Base-by-base conservation (phyloP, 805 yeast species). In the Candida gorgasii region DNA sequence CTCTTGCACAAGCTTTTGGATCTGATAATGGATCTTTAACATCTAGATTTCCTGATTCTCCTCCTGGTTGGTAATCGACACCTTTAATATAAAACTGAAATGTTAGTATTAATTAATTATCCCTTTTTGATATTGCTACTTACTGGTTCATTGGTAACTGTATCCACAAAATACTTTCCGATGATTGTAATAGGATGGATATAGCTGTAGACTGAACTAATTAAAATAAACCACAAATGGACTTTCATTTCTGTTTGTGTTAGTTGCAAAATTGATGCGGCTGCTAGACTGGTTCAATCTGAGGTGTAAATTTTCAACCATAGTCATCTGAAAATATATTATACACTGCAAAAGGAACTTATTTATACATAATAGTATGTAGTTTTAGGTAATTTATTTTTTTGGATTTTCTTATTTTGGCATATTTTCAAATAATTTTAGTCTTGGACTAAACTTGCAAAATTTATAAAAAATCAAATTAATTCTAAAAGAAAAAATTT, bases 1-100 rank as follows among this genome's bases (percentile, higher is more conserved):
- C 98, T 51, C 97, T 76, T 4, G 90, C 84, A 67, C 98, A 92
- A 14, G 63, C 55, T 9, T 74, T 65, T 3, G 81, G 74, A 54
- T 88, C 84, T 2, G 96, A 84, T 32, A 92, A 69, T 0, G 97
- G 96, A 58, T 92, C 98, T 8, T 52, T 58, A 5, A 54, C 47
- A 3, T 55, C 62, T n/a, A 68, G 68, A 17, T 81, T 82, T 0
- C 82, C 90, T 0, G 96, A 82, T 0, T 96, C 83, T 0, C 97
- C 98, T 8, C 97, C 97, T 0, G 97, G 97, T 57, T 92, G 97
- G 58, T 90, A 90, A 61, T 92, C 98, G 1, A 92, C 86, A 14
- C 98, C 98, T 61, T 79, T 83, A 27, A 90, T 75, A 53, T 74
- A 82, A 57, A 92, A 90, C 80, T 82, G 39, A 42, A n/a, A 35